Base-by-base conservation (phyloP, 208 protist species). In the Leishmania gerbilli region DNA sequence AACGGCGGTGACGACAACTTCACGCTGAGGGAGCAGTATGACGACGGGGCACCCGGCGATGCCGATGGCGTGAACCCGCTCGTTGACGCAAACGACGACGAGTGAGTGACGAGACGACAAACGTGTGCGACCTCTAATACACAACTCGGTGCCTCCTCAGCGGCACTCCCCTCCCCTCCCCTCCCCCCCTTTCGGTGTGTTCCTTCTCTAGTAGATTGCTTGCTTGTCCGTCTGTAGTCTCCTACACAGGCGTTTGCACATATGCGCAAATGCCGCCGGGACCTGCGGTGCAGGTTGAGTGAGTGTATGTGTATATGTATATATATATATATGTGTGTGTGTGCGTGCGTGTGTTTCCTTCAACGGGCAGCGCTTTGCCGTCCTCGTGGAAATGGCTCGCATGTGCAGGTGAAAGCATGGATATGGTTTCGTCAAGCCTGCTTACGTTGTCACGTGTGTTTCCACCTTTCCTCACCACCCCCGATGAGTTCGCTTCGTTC, bases 31-130 rank as follows among this genome's bases (percentile, higher is more conserved):
- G 64, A 69, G 3, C 40, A 24, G 67, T 47, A 47, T 34, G 40
- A 60, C 49, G 37, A 24, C 71, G 49, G 4, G 15, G n/a, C 11
- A n/a, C 15, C 27, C 49, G 15, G n/a, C 71, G 31, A 45, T n/a
- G 17, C 27, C 15, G 49, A 76, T 76, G 27, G 17, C 31, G 31
- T n/a, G 31, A 76, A 76, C 71, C 71, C 71, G 71, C 31, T 76
- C 71, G n/a, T 60, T 45, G 31, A 27, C 6, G 31, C 31, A 5
- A 55, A 58, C 7, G 15, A 42, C 27, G 31, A 24, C 1, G 42
- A 7, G 21, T 17, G n/a, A 31, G 40, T 53, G 42, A 53, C 5
- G 42, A 72, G 11, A 47, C 19, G 68, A 17, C 40, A 40, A 37
- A 19, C 8, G 24, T 51, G 65, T 13, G 65, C 4, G 42, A 34